These are phyloP conservation scores for Cadophora malorum DNA, from an alignment of 2,329 filamentous ascomycete genomes.

Conservation along the genomic window DNA sequence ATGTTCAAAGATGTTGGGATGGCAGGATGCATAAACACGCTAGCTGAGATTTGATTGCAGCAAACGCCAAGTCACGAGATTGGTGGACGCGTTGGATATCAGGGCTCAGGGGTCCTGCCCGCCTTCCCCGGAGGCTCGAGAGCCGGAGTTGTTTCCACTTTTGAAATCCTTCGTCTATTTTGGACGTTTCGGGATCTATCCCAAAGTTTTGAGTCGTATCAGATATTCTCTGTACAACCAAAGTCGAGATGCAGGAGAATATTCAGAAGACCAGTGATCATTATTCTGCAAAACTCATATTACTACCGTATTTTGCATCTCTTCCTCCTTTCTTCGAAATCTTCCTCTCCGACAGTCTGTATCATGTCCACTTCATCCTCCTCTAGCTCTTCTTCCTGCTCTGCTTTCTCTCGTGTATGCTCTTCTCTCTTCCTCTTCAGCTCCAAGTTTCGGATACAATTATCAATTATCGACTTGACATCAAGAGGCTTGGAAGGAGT, in stretches of 20 bases:
- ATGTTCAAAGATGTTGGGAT: neutral
- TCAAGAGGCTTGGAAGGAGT: neutral
- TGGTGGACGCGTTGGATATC: neutral
- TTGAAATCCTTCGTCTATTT: neutral
- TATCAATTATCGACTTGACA: neutral
- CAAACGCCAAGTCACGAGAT: slow-evolving; percentile 12
- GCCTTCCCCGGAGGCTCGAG: neutral
- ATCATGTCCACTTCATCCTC: neutral
- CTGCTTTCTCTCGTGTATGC: neutral
- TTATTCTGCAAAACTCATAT: neutral
- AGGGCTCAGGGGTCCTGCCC: neutral
- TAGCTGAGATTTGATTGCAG: neutral
- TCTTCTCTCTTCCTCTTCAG: slow-evolving; percentile 1
- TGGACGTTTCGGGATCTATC: neutral
- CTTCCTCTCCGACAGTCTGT: neutral
- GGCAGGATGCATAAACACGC: neutral
- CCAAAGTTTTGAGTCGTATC: no score
- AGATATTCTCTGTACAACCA: neutral
- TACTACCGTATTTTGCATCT: neutral
- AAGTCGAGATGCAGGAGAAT: neutral
- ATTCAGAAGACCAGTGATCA: neutral
- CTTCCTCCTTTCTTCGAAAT: neutral
- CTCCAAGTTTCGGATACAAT: neutral
- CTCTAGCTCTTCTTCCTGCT: neutral
- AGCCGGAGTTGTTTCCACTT: neutral